These are phyloP conservation scores for Ophioceras dolichostomum DNA, from an alignment of 2,329 filamentous ascomycete species.

Conservation along the genomic window DNA sequence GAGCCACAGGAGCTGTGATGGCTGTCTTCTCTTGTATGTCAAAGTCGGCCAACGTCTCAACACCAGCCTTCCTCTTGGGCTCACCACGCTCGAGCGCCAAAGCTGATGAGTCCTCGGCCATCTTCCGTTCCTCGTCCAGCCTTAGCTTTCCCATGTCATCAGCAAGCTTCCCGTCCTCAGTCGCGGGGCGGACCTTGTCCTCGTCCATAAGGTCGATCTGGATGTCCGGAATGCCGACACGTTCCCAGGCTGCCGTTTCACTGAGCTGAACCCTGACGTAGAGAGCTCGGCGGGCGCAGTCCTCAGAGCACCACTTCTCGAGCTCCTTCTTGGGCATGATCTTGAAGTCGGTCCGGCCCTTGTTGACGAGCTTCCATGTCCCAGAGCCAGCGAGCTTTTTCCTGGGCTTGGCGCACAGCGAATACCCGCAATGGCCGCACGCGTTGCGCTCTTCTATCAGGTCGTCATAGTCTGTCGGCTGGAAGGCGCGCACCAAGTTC, in stretches of 20 bases:
- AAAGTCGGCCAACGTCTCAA: constrained; percentile 28
- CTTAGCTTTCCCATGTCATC: constrained; percentile 27
- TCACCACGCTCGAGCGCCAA: constrained; percentile 39
- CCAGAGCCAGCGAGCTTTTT: constrained; percentile 38
- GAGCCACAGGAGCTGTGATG: constrained; percentile 7
- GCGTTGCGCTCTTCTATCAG: constrained; percentile 83
- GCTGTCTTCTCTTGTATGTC: constrained; percentile 39
- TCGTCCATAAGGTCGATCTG: constrained; percentile 57
- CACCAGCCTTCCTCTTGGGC: constrained; percentile 11
- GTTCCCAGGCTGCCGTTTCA: constrained; percentile 76
- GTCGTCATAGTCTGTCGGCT: constrained; percentile 80
- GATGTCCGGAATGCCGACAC: constrained; percentile 44
- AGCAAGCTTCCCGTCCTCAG: constrained; percentile 12
- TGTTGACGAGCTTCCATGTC: constrained; percentile 54
- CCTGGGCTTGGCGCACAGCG: constrained; percentile 59
- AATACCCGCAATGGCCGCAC: constrained; percentile 71
- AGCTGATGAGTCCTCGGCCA: constrained; percentile 24
- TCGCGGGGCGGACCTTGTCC: constrained; percentile 23
- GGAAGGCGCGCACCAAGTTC: constrained; percentile 57
- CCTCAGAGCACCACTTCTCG: constrained; percentile 77
- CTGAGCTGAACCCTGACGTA: constrained; percentile 83
- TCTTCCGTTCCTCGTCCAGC: constrained; percentile 29
- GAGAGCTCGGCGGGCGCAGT: constrained; percentile 67
- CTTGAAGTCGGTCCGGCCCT: constrained; percentile 39
- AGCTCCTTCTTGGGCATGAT: constrained; percentile 62